Conservation (phyloP, 1,284 basidiomycete genomes). For the Boletus semigastroideus region DNA sequence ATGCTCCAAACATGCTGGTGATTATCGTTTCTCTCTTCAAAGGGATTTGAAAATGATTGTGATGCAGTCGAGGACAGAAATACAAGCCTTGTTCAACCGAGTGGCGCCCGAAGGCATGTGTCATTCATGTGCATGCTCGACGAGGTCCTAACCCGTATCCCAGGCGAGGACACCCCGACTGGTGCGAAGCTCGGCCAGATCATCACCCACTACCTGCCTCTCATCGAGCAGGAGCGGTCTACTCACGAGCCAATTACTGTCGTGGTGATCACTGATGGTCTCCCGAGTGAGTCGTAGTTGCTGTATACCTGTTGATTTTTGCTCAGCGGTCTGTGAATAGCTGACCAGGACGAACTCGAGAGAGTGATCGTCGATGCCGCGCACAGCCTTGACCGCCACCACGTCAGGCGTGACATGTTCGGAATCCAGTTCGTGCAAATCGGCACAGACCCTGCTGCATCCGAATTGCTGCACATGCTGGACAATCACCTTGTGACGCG, state of each 20-base stretch:
- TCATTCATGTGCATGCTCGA: background rate
- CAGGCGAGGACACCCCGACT: constrained; percentile 44
- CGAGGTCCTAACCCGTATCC: background rate
- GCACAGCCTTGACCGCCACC: constrained; percentile 43
- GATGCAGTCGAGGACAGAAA: constrained; percentile 23
- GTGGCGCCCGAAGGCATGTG: constrained; percentile 32
- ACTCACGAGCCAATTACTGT: constrained; percentile 43
- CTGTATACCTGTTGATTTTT: background rate
- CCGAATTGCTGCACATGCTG: constrained; percentile 43
- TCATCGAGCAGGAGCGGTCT: constrained; percentile 35
- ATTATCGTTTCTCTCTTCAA: background rate
- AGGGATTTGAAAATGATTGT: background rate
- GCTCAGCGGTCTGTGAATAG: constrained; percentile 29
- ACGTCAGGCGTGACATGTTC: constrained; percentile 38
- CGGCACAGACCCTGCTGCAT: constrained; percentile 44
- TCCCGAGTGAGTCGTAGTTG: constrained; percentile 38
- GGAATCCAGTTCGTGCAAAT: constrained; percentile 57
- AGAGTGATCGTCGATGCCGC: constrained; percentile 49
- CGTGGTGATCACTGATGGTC: constrained; percentile 51
- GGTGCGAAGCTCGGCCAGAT: constrained; percentile 41
- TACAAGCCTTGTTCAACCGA: constrained; percentile 31
- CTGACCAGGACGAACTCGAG: constrained; percentile 46
- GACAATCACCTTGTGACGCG: constrained; percentile 43
- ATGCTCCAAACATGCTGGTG: constrained; percentile 37
- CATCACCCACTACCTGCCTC: constrained; percentile 40